Conservation (phyloP, 2,329 filamentous ascomycete genomes). For the Cladosporium colombiae region DNA sequence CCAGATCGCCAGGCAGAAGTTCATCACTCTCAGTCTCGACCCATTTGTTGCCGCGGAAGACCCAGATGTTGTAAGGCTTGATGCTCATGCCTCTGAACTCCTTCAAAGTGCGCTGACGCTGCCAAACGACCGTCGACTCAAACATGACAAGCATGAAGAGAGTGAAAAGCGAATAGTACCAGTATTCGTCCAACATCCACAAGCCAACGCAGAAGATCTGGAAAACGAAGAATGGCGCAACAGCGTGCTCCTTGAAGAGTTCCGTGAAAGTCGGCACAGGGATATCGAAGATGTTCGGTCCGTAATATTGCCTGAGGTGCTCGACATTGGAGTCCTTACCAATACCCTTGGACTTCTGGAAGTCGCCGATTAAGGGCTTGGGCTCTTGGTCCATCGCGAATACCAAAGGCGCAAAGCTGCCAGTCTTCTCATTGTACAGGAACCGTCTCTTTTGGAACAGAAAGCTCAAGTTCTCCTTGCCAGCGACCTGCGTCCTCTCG, state of each 20-base stretch:
- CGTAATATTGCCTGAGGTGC: constrained; percentile 87
- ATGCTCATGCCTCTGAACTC: constrained; percentile 99
- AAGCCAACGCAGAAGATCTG: constrained; percentile 97
- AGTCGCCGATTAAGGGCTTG: constrained; percentile 73
- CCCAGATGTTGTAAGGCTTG: constrained; percentile 94
- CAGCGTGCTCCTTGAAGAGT: constrained; percentile 96
- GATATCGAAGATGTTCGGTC: constrained; percentile 94
- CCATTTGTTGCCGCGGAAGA: constrained; percentile 86
- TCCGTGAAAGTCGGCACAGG: constrained; percentile 94
- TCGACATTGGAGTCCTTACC: constrained; percentile 72
- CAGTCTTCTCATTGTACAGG: constrained; percentile 71
- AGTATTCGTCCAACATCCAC: constrained; percentile 99
- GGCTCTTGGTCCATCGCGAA: constrained; percentile 85
- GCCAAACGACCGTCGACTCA: constrained; percentile 98
- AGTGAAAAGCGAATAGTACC: constrained; percentile 99
- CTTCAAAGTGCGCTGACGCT: constrained; percentile 89
- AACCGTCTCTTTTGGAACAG: constrained; percentile 98
- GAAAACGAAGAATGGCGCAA: constrained; percentile 98
- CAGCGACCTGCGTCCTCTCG: constrained; percentile 72
- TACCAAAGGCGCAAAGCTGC: constrained; percentile 76
- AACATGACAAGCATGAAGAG: constrained; percentile 98
- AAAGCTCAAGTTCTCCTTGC: constrained; percentile 79
- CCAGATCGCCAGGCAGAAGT: constrained; percentile 88
- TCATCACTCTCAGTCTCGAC: constrained; percentile 85
- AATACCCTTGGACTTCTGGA: constrained; percentile 79